Percentiles rank a stretch among this genome's conserved stretches.
phyloP scores from a whole-genome alignment of 306 rosid genomes.

The Benincasa hispida region DNA sequence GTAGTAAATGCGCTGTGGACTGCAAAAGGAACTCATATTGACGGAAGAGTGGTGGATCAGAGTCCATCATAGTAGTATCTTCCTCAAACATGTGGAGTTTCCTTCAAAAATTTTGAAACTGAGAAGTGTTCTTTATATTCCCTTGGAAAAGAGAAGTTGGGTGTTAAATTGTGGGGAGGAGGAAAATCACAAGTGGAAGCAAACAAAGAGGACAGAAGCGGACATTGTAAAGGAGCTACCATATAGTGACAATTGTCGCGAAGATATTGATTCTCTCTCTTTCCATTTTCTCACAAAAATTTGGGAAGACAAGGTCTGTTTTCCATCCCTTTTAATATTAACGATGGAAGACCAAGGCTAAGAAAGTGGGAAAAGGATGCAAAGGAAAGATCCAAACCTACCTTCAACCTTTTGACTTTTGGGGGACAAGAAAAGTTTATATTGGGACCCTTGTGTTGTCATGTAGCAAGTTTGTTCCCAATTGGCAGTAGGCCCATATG shows the following conservation, averaged over 20 bases:
- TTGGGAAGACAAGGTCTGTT: conserved; percentile 20
- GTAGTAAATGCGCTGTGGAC: conserved; percentile 10
- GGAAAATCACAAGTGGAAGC: conserved; percentile 25
- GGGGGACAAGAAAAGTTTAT: conserved; percentile 13
- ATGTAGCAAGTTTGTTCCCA: conserved; percentile 15
- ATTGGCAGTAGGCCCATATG: conserved; percentile 3
- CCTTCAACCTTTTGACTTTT: conserved; percentile 34
- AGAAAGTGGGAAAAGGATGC: conserved; percentile 23
- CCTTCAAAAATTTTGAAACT: conserved; percentile 11
- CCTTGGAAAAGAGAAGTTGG: conserved; percentile 2
- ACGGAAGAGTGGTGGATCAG: conserved; percentile 62
- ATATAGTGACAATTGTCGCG: conserved; percentile 53
- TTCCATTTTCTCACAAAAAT: conserved; percentile 11
- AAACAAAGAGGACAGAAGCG: conserved; percentile 9
- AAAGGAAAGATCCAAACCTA: conserved; percentile 40
- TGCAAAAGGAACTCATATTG: conserved; percentile 39
- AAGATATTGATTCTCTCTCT: conserved; percentile 10
- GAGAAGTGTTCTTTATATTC: conserved; percentile 31
- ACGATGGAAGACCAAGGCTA: neutral
- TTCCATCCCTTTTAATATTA: neutral
- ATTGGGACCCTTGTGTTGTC: conserved; percentile 11
- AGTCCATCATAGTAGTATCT: conserved; percentile 8
- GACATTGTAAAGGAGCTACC: conserved; percentile 11
- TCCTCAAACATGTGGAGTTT: conserved; percentile 12
- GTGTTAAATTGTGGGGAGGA: conserved; percentile 13